These are phyloP conservation scores for Phialemonium atrogriseum DNA, from an alignment of 2,329 filamentous ascomycete species.

Conservation along the genomic window DNA sequence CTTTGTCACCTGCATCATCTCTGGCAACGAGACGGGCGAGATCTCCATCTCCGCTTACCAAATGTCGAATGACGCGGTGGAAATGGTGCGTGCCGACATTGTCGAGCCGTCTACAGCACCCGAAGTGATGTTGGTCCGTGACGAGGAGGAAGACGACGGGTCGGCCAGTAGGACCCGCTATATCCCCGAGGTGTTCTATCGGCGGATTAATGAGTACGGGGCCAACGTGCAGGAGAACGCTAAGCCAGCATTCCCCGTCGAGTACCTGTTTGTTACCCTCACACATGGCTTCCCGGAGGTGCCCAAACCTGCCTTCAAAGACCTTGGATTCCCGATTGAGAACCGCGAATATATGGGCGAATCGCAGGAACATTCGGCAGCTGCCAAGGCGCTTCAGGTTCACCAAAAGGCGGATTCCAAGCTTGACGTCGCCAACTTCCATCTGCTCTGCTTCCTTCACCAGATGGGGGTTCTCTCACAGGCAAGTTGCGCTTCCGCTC, in stretches of 20 bases:
- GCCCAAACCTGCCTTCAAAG: slow-evolving; percentile 67
- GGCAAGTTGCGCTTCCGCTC: slow-evolving; percentile 42
- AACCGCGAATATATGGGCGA: slow-evolving; percentile 84
- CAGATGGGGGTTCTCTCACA: slow-evolving; percentile 74
- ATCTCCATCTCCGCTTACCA: slow-evolving; percentile 91
- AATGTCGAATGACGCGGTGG: slow-evolving; percentile 87
- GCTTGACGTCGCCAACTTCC: slow-evolving; percentile 79
- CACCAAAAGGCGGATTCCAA: slow-evolving; percentile 44
- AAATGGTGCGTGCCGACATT: slow-evolving; percentile 94
- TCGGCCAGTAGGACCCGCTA: slow-evolving; percentile 66
- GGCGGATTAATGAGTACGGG: slow-evolving; percentile 91
- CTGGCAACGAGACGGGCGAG: slow-evolving; percentile 81
- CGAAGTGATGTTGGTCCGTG: slow-evolving; percentile 85
- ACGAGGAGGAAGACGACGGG: slow-evolving; percentile 77
- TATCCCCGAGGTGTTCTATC: slow-evolving; percentile 95
- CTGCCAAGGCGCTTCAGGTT: slow-evolving; percentile 61
- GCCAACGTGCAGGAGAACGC: slow-evolving; percentile 95
- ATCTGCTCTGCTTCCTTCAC: slow-evolving; percentile 82
- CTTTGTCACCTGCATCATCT: slow-evolving; percentile 93
- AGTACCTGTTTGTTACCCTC: slow-evolving; percentile 91
- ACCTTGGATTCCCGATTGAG: slow-evolving; percentile 75
- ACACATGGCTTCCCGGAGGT: slow-evolving; percentile 91
- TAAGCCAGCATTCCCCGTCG: slow-evolving; percentile 91
- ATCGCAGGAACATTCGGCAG: slow-evolving; percentile 66
- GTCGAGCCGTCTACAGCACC: slow-evolving; percentile 93